Percentiles rank a stretch among this genome's conserved stretches.
Evolutionary conservation across 768 basidiomycete genomes (phyloP).

Genomic region (Jaapia argillacea): DNA sequence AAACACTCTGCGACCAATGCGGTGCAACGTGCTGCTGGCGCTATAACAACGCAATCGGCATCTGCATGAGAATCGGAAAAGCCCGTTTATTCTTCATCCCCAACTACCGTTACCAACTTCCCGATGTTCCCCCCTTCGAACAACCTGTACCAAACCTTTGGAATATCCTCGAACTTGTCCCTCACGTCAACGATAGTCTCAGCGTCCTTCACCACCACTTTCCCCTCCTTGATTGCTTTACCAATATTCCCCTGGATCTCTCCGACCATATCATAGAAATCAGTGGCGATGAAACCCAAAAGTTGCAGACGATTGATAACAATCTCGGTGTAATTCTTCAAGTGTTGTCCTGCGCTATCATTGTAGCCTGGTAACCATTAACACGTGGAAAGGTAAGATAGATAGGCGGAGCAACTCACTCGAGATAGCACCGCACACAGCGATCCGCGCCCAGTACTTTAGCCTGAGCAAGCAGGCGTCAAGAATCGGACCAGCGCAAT

Average conservation of each 20-base stretch:
- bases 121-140: conserved; percentile 1
- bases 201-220: background rate
- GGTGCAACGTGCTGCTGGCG: too few species aligned
- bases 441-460: background rate
- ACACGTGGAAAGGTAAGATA: background rate
- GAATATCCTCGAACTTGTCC: conserved; percentile 2
- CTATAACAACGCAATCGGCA: too few species aligned
- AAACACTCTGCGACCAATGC: too few species aligned
- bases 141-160: conserved; percentile 2
- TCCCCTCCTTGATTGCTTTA: background rate
- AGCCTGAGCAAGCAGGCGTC: background rate
- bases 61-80: too few species aligned
- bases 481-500: background rate
- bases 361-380: background rate
- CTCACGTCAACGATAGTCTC: conserved; percentile 1
- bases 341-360: background rate
- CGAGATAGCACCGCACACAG: background rate
- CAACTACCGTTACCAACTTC: conserved; percentile 1
- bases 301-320: background rate
- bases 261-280: background rate
- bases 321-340: background rate
- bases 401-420: background rate
- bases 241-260: background rate
- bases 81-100: background rate
- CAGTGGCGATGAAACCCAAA: background rate